Conservation (phyloP, 2,329 filamentous ascomycete species). For the Alternaria panax region DNA sequence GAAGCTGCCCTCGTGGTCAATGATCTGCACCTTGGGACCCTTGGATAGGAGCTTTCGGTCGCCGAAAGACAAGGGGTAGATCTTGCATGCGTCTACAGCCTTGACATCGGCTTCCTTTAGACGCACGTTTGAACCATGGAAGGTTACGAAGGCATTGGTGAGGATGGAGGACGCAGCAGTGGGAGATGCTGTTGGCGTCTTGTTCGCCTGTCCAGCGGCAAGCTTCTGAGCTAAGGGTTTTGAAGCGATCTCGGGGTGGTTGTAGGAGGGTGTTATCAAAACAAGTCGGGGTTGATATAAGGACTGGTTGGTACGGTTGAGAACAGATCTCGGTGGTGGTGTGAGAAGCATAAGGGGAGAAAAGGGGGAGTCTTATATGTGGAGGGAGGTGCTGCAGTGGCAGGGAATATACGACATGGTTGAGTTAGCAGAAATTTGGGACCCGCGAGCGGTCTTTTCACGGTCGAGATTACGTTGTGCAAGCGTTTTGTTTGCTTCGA, state of each 20-base stretch:
- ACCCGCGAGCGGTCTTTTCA: background rate
- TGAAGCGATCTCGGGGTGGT: background rate
- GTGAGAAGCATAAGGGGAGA: background rate
- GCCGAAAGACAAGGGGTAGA: conserved; percentile 1
- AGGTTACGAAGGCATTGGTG: background rate
- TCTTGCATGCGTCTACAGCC: background rate
- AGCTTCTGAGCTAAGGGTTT: background rate
- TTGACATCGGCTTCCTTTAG: background rate
- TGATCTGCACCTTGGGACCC: background rate
- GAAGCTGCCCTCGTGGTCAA: background rate
- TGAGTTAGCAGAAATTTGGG: background rate
- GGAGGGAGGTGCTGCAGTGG: background rate
- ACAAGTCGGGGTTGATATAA: background rate
- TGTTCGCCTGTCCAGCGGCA: background rate
- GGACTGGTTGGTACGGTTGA: background rate
- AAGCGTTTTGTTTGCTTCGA: background rate
- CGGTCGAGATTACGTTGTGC: background rate
- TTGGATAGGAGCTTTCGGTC: conserved; percentile 1
- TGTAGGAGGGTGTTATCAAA: too few species aligned
- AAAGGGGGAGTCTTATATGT: background rate
- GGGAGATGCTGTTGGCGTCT: background rate
- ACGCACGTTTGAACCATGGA: background rate
- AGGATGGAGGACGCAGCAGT: background rate
- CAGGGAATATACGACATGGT: background rate
- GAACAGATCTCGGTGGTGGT: background rate